Base-by-base conservation (phyloP, 495 filamentous ascomycete genomes). In the Hamigera avellanea region DNA sequence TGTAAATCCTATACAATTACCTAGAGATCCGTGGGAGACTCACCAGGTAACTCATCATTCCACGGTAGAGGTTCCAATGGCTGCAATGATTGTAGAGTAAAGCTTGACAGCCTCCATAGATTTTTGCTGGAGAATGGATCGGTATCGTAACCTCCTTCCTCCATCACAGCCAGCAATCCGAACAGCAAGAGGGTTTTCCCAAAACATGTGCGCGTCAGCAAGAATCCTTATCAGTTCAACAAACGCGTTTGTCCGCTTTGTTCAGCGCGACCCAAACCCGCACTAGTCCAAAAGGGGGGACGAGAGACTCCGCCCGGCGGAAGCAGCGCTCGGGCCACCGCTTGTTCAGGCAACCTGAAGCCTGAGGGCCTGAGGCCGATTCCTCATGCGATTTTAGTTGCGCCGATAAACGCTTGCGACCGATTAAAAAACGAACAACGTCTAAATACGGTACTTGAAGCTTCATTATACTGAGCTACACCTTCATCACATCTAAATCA, bases 101-200 rank as follows among this genome's bases (percentile, higher is more conserved):
- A 62, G 21, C 48, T 52, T 4, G 72, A 76, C 8, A 62, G 52
- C 32, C 58, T 62, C 70, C 72, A 80, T 27, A 85, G 69, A 44
- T 80, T 73, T 15, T 80, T 80, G 36, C 86, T 76, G 9, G 73
- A 73, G 50, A 91, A 91, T 1, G 83, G 73, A 46, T 82, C 61
- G 9, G 67, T 65, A 18, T 45, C 41, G 32, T 75, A 64, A 21
- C 65, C 56, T 21, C 62, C 52, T 33, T 55, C 49, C 19, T 69
- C 62, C 69, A 75, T 67, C 35, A 41, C 46, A 45, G 35, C 41
- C 34, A 14, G n/a, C 23, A 19, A 19, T 15, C 14, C 17, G 12
- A 23, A 40, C 9, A 17, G 18, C 19, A 10, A 13, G 29, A 18
- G 35, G 25, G 19, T 1, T 28, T 15, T 32, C 16, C 7, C 16